Percentiles rank a stretch among this genome's conserved stretches.
Conservation (phyloP, 331 rosid genomes). For the Erythrophleum ivorense region DNA sequence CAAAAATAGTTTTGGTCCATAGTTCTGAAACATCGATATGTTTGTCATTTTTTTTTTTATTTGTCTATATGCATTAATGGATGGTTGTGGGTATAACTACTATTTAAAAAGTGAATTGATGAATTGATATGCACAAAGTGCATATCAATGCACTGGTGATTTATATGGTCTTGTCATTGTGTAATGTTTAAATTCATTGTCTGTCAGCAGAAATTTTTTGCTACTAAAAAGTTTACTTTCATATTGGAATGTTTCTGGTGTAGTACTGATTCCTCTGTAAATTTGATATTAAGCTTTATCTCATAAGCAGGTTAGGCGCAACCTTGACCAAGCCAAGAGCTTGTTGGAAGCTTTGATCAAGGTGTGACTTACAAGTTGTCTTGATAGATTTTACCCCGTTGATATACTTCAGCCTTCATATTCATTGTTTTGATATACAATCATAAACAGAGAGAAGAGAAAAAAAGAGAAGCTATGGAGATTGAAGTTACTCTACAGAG, state of each 20-base stretch:
- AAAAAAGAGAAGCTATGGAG: conserved; percentile 83
- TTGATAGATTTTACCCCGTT: conserved; percentile 25
- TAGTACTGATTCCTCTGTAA: conserved; percentile 18
- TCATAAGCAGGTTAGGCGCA: conserved; percentile 84
- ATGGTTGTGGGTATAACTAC: conserved; percentile 20
- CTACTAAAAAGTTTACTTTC: neutral
- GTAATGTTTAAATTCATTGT: conserved; percentile 4
- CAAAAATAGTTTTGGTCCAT: conserved; percentile 9
- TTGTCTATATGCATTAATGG: neutral
- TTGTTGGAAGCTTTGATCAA: conserved; percentile 85
- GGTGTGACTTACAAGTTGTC: conserved; percentile 55
- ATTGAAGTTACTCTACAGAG: conserved; percentile 84
- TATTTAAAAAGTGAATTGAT: conserved; percentile 11
- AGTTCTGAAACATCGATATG: neutral
- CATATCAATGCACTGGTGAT: neutral
- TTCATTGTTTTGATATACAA: conserved; percentile 40
- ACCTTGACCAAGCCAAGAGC: conserved; percentile 96
- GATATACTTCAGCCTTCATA: conserved; percentile 20
- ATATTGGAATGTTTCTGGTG: conserved; percentile 11
- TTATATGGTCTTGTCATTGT: conserved; percentile 8
- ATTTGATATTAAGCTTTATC: conserved; percentile 8
- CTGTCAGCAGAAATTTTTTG: conserved; percentile 17
- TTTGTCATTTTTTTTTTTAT: neutral
- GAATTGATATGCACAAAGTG: neutral
- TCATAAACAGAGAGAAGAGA: conserved; percentile 81